A percentile compares a stretch with the other conserved stretches of the same genome.
phyloP scores from a whole-genome alignment of 345 rosid species.

The Salix udensis region DNA sequence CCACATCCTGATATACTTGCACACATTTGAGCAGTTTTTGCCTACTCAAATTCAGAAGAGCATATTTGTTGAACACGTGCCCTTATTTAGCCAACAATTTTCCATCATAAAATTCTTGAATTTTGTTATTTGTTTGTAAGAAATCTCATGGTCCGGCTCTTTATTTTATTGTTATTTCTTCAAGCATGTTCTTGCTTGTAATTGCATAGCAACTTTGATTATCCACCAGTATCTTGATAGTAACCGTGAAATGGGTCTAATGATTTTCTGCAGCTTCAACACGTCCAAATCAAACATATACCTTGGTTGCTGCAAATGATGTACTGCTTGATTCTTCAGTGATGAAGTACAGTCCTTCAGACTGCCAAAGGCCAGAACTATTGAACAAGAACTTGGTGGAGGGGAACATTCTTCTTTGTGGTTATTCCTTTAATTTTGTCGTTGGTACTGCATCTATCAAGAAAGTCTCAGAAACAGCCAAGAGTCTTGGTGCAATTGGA shows the following conservation, averaged over 20 bases:
- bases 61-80: background rate
- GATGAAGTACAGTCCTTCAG: conserved; percentile 71
- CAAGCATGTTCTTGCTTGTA: background rate
- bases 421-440: conserved; percentile 96
- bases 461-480: conserved; percentile 91
- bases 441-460: conserved; percentile 89
- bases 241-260: conserved; percentile 17
- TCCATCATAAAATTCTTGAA: background rate
- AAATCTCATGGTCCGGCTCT: background rate
- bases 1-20: too few relatives aligned
- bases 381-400: conserved; percentile 74
- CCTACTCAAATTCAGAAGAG: background rate
- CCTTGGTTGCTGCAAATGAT: conserved; percentile 96
- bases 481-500: conserved; percentile 90
- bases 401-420: conserved; percentile 97
- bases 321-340: conserved; percentile 76
- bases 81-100: background rate
- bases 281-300: conserved; percentile 58
- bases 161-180: background rate
- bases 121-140: background rate
- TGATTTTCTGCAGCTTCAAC: conserved; percentile 75
- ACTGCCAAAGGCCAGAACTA: conserved; percentile 93
- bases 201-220: background rate
- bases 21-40: too few relatives aligned
- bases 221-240: conserved; percentile 2